Conservation (phyloP, 352 stramenopile genomes). For the Pythium phragmitis region DNA sequence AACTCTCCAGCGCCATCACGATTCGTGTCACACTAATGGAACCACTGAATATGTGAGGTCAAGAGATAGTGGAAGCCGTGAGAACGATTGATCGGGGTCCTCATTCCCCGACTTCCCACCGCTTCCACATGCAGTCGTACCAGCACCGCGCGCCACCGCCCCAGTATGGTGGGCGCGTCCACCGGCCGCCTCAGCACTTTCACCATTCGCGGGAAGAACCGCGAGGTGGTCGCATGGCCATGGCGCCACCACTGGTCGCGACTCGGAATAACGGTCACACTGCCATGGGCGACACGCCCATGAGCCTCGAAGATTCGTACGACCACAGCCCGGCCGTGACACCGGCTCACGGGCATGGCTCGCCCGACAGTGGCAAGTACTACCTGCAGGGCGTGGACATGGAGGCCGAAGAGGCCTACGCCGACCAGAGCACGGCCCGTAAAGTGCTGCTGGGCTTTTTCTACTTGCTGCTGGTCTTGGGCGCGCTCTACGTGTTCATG, state of each 20-base stretch:
- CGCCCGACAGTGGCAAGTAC: conserved; percentile 23
- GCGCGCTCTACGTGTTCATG: conserved; percentile 52
- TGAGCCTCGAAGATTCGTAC: conserved; percentile 20
- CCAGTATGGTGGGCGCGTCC: background rate
- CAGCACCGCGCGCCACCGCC: background rate
- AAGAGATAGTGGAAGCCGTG: background rate
- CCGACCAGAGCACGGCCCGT: conserved; percentile 16
- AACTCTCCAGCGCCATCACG: too few relatives aligned
- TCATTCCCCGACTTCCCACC: conserved; percentile 10
- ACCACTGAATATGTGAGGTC: background rate
- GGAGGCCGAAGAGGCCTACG: conserved; percentile 20
- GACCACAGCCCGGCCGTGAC: conserved; percentile 10
- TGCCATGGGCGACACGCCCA: conserved; percentile 6
- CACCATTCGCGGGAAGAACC: background rate
- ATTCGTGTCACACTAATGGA: too few relatives aligned
- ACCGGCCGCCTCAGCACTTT: background rate
- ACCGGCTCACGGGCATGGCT: conserved; percentile 1
- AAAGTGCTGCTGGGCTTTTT: conserved; percentile 18
- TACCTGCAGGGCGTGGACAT: conserved; percentile 15
- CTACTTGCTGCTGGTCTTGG: conserved; percentile 21
- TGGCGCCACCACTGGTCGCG: conserved; percentile 18
- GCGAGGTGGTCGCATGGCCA: conserved; percentile 13
- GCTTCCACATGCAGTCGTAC: background rate
- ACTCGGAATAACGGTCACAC: background rate
- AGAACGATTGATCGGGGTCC: background rate